Evolutionary conservation across 345 rosid species (phyloP), one percentile per base, ranked within the genome.

Genomic region (Linum trigynum): DNA sequence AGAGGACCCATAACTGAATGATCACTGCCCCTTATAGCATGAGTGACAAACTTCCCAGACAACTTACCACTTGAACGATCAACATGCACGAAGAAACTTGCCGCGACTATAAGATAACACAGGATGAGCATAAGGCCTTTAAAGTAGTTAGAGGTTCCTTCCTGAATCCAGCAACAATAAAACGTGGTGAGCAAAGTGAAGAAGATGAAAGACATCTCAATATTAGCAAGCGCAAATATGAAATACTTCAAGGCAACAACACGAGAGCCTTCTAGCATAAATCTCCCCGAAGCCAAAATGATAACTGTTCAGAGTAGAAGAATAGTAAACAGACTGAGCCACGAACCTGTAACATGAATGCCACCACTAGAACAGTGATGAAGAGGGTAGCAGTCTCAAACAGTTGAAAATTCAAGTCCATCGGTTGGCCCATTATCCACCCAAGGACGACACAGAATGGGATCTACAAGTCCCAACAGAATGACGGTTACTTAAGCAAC

Each of bases 121-220:
- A 90, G 72, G 42, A 85, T 56, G n/a, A 88, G 83, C 65, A 85
- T 73, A 64, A 89, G 61, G 51, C 98, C 97, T 75, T 92, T 92
- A 81, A 92, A 57, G 85, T 92, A 90, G 74, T 92, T 94, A 59
- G 98, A 90, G 55, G 86, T 90, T 7, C 97, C 97, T 76, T 90
- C 98, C 97, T 92, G 81, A 5, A 39, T 37, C 41, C 1, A 3
- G 53, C 5, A 57, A 57, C 5, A 32, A 57, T 3, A 5, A 37
- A 42, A 53, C 14, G 48, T 23, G 45, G 45, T 4, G 9, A 41
- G 45, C 45, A 41, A 11, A 11, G 5, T 4, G 17, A 72, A 76
- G 91, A 85, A 7, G 11, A 57, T 12, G 36, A 23, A 23, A 23
- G 32, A 23, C 32, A 23, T 23, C 32, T 23, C 32, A 23, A 23